Conservation (phyloP, 495 filamentous ascomycete species). For the Talaromyces proteolyticus region DNA sequence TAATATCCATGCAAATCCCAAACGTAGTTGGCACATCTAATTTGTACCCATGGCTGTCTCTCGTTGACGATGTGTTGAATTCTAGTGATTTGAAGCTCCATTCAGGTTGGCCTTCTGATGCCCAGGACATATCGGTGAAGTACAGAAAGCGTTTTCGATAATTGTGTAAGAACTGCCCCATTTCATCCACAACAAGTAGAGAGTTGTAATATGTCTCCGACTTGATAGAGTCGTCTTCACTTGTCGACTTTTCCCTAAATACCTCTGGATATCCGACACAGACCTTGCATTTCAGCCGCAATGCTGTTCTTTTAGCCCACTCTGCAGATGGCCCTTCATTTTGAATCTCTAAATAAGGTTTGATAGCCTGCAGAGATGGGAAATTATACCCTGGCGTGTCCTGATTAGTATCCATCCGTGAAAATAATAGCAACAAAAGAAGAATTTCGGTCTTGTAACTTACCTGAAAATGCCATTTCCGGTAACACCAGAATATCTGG, state of each 20-base stretch:
- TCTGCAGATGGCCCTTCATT: constrained; percentile 64
- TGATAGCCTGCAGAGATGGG: constrained; percentile 68
- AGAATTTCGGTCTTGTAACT: constrained; percentile 13
- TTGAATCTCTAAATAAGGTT: constrained; percentile 74
- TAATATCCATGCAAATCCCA: constrained; percentile 79
- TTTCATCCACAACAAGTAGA: constrained; percentile 66
- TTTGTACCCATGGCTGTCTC: constrained; percentile 4
- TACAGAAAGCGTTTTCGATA: constrained; percentile 91
- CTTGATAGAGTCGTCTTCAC: constrained; percentile 3
- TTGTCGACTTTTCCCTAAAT: constrained; percentile 6
- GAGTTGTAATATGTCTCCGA: constrained; percentile 69
- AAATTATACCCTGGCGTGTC: constrained; percentile 79
- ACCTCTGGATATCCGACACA: constrained; percentile 86
- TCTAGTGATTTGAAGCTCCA: constrained; percentile 37
- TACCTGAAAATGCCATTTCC: constrained; percentile 85
- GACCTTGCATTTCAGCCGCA: constrained; percentile 70
- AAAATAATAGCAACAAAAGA: not conserved
- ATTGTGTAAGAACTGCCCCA: constrained; percentile 67
- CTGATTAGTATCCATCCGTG: too few relatives aligned
- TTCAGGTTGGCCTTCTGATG: constrained; percentile 62
- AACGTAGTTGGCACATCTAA: constrained; percentile 54
- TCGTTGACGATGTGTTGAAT: constrained; percentile 12
- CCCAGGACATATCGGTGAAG: constrained; percentile 90
- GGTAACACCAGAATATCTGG: constrained; percentile 69
- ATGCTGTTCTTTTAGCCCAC: constrained; percentile 75